A percentile compares a stretch with the other conserved stretches of the same genome.
Evolutionary conservation across 1,284 basidiomycete species (phyloP).

Genomic region (Microbotryum scabiosae): DNA sequence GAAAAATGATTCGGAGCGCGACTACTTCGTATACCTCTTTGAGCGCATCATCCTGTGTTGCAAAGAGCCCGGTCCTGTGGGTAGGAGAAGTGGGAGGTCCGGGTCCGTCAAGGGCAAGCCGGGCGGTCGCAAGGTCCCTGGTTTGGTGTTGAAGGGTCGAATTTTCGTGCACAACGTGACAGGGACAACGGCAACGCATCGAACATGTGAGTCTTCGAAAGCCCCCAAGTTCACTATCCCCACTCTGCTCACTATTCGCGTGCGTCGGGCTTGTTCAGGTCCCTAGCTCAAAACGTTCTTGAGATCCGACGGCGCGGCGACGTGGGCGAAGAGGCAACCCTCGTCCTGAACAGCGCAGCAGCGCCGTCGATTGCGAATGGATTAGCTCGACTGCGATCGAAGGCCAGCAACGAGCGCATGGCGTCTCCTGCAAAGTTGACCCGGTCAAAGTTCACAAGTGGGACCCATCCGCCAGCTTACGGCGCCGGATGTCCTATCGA

Average conservation of each 20-base stretch:
- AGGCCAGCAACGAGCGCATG: too few relatives aligned
- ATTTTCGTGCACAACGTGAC: constrained; percentile 98
- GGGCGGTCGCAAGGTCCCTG: constrained; percentile 49
- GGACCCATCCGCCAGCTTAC: too few relatives aligned
- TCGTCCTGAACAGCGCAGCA: too few relatives aligned
- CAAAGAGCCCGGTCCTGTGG: constrained; percentile 59
- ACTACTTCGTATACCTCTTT: constrained; percentile 98
- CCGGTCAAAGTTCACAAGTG: too few relatives aligned
- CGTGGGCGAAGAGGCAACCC: constrained; percentile 51
- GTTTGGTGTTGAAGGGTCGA: constrained; percentile 81
- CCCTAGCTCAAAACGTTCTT: constrained; percentile 44
- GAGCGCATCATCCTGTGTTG: constrained; percentile 98
- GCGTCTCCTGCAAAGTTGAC: too few relatives aligned
- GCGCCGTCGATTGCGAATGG: too few relatives aligned
- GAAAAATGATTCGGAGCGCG: constrained; percentile 91
- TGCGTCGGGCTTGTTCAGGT: neutral
- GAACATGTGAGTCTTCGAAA: constrained; percentile 3
- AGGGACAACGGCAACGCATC: constrained; percentile 52
- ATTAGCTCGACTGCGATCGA: too few relatives aligned
- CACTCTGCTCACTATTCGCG: neutral
- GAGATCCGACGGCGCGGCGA: constrained; percentile 92
- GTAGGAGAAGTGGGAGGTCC: constrained; percentile 41
- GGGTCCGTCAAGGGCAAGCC: constrained; percentile 38
- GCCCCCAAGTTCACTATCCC: too few relatives aligned
- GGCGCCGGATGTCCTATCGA: too few relatives aligned